Conservation (phyloP, 75 land plant genomes). For the Chamaecyparis obtusa region DNA sequence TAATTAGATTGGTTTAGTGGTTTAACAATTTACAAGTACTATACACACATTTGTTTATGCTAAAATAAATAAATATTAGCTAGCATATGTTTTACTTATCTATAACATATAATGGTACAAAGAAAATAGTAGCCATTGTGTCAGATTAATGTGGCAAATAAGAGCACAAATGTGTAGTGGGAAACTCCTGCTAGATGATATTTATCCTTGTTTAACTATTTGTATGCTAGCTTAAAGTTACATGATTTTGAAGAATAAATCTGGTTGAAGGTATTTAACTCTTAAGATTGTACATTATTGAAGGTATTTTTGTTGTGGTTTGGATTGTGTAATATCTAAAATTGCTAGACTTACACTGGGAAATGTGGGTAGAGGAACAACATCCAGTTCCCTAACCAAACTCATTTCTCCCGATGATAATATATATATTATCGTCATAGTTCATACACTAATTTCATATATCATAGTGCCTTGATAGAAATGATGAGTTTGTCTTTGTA, state of each 20-base stretch:
- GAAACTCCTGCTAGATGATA: neutral
- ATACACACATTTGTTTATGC: neutral
- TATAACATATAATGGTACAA: neutral
- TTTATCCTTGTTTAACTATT: neutral
- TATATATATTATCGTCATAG: neutral
- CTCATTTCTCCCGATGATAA: neutral
- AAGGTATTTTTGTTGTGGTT: neutral
- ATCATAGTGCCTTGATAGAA: neutral
- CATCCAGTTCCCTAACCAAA: neutral
- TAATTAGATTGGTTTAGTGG: too few species aligned
- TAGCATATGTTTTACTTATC: neutral
- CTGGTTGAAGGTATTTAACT: neutral
- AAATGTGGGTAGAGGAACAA: neutral
- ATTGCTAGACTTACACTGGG: neutral
- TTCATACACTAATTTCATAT: neutral
- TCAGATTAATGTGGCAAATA: neutral
- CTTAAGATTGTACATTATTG: neutral
- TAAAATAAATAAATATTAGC: neutral
- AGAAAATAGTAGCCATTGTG: neutral
- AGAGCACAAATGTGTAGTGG: neutral
- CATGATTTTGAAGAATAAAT: neutral
- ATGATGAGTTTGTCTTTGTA: neutral
- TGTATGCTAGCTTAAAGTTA: neutral
- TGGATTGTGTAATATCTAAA: neutral
- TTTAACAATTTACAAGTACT: neutral